Conservation (phyloP, 2,329 filamentous ascomycete species). For the Fusarium sp. region DNA sequence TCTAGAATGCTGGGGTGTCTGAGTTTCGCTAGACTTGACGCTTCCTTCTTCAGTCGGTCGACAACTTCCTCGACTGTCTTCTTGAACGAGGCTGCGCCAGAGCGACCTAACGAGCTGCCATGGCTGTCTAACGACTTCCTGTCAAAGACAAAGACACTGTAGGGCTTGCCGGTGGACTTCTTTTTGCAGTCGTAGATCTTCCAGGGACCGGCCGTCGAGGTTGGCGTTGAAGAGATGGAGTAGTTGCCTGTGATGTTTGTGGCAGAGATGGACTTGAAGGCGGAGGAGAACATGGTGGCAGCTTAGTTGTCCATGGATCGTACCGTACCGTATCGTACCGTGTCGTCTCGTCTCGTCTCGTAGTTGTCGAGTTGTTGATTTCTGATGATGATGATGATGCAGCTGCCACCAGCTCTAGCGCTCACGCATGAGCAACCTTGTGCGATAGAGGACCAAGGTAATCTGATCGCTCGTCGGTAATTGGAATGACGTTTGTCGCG, state of each 20-base stretch:
- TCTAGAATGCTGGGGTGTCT: slow-evolving; percentile 93
- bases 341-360: too few species aligned
- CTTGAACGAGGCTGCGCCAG: slow-evolving; percentile 72
- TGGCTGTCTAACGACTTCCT: slow-evolving; percentile 80
- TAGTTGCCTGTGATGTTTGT: slow-evolving; percentile 94
- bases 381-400: slow-evolving; percentile 1
- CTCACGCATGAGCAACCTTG: not conserved
- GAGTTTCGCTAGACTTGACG: slow-evolving; percentile 84
- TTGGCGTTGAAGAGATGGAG: slow-evolving; percentile 76
- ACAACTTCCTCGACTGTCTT: slow-evolving; percentile 88
- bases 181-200: slow-evolving; percentile 98
- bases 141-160: slow-evolving; percentile 95
- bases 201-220: slow-evolving; percentile 90
- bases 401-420: slow-evolving; percentile 2
- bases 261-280: slow-evolving; percentile 90
- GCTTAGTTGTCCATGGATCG: slow-evolving; percentile 31
- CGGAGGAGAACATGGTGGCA: slow-evolving; percentile 83
- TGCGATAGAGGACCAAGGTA: not conserved
- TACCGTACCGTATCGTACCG: slow-evolving; percentile 7
- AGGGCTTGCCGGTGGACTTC: slow-evolving; percentile 89
- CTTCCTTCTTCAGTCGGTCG: slow-evolving; percentile 90
- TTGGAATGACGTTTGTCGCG: slow-evolving; percentile 34
- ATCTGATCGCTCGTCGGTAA: slow-evolving; percentile 15
- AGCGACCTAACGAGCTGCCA: slow-evolving; percentile 51
- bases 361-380: not conserved